These are phyloP conservation scores for Pogostemon cablin DNA, from an alignment of 257 asterid genomes.

Conservation along the genomic window DNA sequence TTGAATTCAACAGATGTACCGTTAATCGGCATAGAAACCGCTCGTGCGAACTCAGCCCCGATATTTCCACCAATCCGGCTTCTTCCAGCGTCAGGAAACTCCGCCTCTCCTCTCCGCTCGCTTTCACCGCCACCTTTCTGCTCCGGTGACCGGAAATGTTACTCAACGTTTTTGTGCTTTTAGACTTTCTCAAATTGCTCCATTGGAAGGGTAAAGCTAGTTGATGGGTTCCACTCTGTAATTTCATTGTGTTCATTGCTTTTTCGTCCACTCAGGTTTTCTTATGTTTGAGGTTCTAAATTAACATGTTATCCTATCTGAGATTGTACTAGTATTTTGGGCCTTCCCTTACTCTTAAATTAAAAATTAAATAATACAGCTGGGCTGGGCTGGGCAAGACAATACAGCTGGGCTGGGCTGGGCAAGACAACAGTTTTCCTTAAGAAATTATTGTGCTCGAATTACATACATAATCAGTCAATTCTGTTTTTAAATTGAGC, in stretches of 20 bases:
- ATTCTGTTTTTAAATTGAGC: too few relatives aligned
- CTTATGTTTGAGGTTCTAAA: too few relatives aligned
- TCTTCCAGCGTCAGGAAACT: slow-evolving; percentile 71
- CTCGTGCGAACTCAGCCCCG: slow-evolving; percentile 83
- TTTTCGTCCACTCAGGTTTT: too few relatives aligned
- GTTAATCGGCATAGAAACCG: slow-evolving; percentile 82
- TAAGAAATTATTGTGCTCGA: too few relatives aligned
- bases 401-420: too few relatives aligned
- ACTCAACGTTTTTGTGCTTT: not conserved
- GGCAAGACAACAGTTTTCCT: too few relatives aligned
- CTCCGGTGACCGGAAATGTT: slow-evolving; percentile 1
- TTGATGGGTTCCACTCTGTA: not conserved
- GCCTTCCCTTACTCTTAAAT: too few relatives aligned
- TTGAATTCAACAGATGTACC: slow-evolving; percentile 36
- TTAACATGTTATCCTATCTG: too few relatives aligned
- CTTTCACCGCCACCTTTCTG: slow-evolving; percentile 26
- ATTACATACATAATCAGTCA: too few relatives aligned
- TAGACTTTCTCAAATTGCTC: slow-evolving; percentile 21
- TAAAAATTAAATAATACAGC: too few relatives aligned
- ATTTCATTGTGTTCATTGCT: slow-evolving; percentile 14
- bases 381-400: too few relatives aligned
- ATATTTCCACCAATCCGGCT: slow-evolving; percentile 84
- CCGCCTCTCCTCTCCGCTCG: slow-evolving; percentile 38
- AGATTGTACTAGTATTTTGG: too few relatives aligned
- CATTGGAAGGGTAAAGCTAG: not conserved